Evolutionary conservation across 441 rosid genomes (phyloP), one percentile per base, ranked within the genome.

Genomic region (Populus tomentosa): DNA sequence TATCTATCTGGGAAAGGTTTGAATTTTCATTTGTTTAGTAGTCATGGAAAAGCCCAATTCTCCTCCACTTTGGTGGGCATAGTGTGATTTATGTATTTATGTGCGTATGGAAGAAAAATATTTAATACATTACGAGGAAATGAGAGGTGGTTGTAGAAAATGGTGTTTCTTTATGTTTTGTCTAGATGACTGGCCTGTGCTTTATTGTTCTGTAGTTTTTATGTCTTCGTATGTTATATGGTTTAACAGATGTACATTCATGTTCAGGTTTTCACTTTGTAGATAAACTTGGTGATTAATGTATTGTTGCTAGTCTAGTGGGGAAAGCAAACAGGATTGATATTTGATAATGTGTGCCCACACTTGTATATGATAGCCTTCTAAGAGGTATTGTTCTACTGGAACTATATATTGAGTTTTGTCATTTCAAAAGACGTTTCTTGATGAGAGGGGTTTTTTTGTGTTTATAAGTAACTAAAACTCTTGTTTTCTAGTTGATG

Each of bases 21-120:
- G 70, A 24, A 40, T 67, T 69, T 78, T 79, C 69, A 69, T 64
- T 67, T 78, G 35, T 38, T 20, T 67, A 62, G 64, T 67, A 68
- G 21, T 66, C 68, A 35, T 67, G 66, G 72, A 59, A 62, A 30
- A 71, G n/a, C 38, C 53, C 67, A 69, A 56, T 53, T 18, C n/a
- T 18, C 73, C 73, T 18, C 70, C 75, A 42, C 71, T 38, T 70
- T 70, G 32, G 64, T 30, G 46, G 67, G 69, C 40, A 28, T 11
- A 7, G 30, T 24, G 42, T 70, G 75, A 42, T 46, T 46, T 46
- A 14, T 46, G 56, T 46, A 46, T 46, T 46, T 46, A 46, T 63
- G 79, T 70, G 63, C 42, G 63, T 61, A 77, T 59, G 69, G 62
- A 76, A 59, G 38, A 59, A 56, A 18, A 59, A 14, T 59, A 62